Evolutionary conservation across 2,329 filamentous ascomycete genomes (phyloP), one percentile per base, ranked within the genome.

Genomic region (Epichloe coenophiala): DNA sequence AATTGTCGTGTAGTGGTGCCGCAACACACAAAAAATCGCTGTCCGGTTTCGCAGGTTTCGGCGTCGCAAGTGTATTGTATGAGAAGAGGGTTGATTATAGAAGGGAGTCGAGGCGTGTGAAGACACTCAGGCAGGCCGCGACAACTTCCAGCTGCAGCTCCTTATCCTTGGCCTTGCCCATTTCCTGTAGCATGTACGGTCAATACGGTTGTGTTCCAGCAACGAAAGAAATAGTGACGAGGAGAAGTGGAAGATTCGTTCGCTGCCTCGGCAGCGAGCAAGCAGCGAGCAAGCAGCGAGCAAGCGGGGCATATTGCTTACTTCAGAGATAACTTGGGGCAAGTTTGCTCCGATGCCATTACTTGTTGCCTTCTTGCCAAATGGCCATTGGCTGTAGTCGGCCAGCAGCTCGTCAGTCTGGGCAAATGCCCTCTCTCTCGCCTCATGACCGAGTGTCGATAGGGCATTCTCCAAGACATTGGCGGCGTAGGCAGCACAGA

Each of bases 401-500:
- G 88, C 88, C 52, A 98, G 74, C 57, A 98, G 72, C 71, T 97
- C 93, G 67, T 98, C 93, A 17, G 95, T 95, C 73, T 97, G 91
- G 40, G 89, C 88, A 68, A 97, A 98, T 4, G 93, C 91, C 58
- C 91, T 78, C 71, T 98, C 93, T 59, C 93, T 77, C 51, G 91
- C 84, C 72, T 98, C 93, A 65, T 97, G 93, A 58, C 90, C 88
- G 56, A 98, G 80, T 13, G 87, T 94, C 51, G 87, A 88, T 61
- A 98, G 73, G n/a, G 91, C 93, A 64, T 98, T 98, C 72, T 98
- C 93, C 52, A 98, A 78, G 31, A 98, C 93, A 63, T 98, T 98
- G 55, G 93, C 93, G 44, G 93, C 93, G 68, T 98, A 97, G 44
- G 93, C 91, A 48, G 91, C 93, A 71, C 93, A 98, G 49, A 98